Evolutionary conservation across 2,329 filamentous ascomycete genomes (phyloP).

Genomic region (Cordyceps cateniannulata): DNA sequence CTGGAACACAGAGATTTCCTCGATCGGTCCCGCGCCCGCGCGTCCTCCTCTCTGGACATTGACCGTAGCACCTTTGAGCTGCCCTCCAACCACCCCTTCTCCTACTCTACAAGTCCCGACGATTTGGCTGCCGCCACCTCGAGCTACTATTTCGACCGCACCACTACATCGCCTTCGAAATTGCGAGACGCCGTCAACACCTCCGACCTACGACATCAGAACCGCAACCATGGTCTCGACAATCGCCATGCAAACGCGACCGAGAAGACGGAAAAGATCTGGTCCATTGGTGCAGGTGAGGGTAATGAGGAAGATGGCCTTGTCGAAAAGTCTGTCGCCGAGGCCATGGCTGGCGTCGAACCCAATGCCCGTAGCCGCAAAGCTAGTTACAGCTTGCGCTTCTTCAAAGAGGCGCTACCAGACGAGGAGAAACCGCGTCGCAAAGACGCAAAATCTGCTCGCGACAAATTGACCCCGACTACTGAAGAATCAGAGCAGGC

Average conservation of each 20-base stretch:
- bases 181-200: not conserved
- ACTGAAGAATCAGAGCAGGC: slow-evolving; percentile 27
- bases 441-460: slow-evolving; percentile 37
- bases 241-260: slow-evolving; percentile 37
- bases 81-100: slow-evolving; percentile 11
- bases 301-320: slow-evolving; percentile 45
- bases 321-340: slow-evolving; percentile 59
- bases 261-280: slow-evolving; percentile 58
- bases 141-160: slow-evolving; percentile 16
- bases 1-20: slow-evolving; percentile 28
- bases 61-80: slow-evolving; percentile 22
- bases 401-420: slow-evolving; percentile 62
- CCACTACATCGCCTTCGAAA: slow-evolving; percentile 10
- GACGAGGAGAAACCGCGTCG: slow-evolving; percentile 49
- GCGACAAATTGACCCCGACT: slow-evolving; percentile 36
- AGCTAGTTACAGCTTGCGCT: slow-evolving; percentile 59
- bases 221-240: slow-evolving; percentile 25
- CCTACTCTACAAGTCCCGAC: slow-evolving; percentile 21
- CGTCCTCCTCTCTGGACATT: slow-evolving; percentile 30
- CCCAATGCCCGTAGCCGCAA: slow-evolving; percentile 60
- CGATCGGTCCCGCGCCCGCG: slow-evolving; percentile 23
- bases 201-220: slow-evolving; percentile 1
- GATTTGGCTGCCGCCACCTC: slow-evolving; percentile 20
- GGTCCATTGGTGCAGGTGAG: slow-evolving; percentile 54
- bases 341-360: slow-evolving; percentile 55